Conservation (phyloP, 306 rosid genomes). For the Quercus alba region DNA sequence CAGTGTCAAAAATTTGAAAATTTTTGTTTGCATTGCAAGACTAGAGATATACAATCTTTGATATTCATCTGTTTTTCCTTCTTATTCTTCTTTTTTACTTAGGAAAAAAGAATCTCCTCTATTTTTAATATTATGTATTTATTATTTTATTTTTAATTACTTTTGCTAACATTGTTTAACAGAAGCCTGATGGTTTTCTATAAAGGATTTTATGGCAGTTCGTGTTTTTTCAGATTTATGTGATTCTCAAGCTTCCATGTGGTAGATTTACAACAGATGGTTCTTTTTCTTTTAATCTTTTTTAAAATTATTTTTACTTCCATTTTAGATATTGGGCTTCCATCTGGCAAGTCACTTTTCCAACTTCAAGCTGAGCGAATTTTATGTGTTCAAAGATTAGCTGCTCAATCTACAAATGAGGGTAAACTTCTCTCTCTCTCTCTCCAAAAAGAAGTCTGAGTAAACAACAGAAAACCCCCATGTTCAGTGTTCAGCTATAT, state of each 20-base stretch:
- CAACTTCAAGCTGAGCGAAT: conserved; percentile 99
- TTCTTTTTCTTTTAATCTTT: neutral
- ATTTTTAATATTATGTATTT: neutral
- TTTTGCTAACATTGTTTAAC: neutral
- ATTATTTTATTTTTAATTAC: neutral
- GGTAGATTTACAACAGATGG: neutral
- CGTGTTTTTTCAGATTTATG: neutral
- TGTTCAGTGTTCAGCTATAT: neutral
- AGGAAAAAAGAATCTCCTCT: neutral
- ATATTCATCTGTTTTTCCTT: no score
- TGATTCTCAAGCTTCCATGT: neutral
- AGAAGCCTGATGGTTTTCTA: neutral
- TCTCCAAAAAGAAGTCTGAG: neutral
- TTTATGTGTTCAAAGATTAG: conserved; percentile 82
- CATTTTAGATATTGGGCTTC: conserved; percentile 87
- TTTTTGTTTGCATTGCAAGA: neutral
- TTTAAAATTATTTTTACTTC: conserved; percentile 11
- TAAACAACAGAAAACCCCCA: neutral
- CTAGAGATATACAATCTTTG: neutral
- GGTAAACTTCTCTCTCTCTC: conserved; percentile 37
- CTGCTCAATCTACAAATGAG: conserved; percentile 71
- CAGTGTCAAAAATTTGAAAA: neutral
- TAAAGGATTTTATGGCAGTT: neutral
- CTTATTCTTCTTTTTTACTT: no score
- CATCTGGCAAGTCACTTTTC: conserved; percentile 95